phyloP scores from a whole-genome alignment of 1,284 basidiomycete genomes.

The Papiliotrema terrestris region DNA sequence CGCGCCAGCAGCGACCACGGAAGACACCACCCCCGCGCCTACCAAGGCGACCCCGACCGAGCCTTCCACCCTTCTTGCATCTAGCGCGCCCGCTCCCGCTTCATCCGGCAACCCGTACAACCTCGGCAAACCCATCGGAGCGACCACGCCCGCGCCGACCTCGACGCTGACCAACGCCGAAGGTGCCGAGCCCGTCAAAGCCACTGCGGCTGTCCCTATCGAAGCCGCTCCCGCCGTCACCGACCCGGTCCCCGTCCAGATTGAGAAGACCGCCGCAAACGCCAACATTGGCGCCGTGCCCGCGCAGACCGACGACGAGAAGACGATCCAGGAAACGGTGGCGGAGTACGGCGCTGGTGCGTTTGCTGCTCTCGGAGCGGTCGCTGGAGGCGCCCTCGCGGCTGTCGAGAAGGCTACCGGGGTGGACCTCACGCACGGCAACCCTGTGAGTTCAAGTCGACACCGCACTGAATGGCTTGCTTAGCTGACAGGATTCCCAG shows the following conservation, averaged over 20 bases:
- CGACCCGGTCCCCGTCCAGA: constrained; percentile 20
- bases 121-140: constrained; percentile 9
- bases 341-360: constrained; percentile 28
- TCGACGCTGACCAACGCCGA: background rate
- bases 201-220: constrained; percentile 12
- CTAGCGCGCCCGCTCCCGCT: constrained; percentile 26
- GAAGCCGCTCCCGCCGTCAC: constrained; percentile 8
- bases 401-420: constrained; percentile 41
- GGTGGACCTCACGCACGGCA: constrained; percentile 35
- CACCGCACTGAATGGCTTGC: background rate
- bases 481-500: constrained; percentile 14
- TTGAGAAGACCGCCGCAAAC: constrained; percentile 28
- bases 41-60: constrained; percentile 10
- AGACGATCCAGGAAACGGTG: constrained; percentile 21
- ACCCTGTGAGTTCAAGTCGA: constrained; percentile 31
- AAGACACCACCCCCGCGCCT: background rate
- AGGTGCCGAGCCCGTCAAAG: background rate
- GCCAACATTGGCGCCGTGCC: constrained; percentile 32
- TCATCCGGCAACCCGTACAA: constrained; percentile 6
- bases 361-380: constrained; percentile 28
- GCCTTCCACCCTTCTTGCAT: constrained; percentile 24
- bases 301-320: constrained; percentile 10
- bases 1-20: constrained; percentile 12
- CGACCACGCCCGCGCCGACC: background rate
- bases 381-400: constrained; percentile 21